Conservation (phyloP, 2,329 filamentous ascomycete genomes). For the Ascochyta rabiei region DNA sequence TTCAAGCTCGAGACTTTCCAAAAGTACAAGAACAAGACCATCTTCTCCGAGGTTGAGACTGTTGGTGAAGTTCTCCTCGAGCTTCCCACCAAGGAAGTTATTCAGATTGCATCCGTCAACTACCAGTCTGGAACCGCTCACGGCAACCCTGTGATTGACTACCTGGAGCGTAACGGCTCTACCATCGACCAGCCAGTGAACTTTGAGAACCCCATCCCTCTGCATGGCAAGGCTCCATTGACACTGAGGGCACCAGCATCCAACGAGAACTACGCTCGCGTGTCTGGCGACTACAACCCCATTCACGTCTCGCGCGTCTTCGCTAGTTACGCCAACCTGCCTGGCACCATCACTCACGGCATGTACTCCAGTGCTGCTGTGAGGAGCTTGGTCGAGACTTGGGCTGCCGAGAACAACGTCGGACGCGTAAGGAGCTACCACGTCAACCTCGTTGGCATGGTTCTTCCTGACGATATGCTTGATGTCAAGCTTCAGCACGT, state of each 20-base stretch:
- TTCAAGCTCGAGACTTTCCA: slow-evolving; percentile 94
- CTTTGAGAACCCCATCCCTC: slow-evolving; percentile 96
- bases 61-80: slow-evolving; percentile 91
- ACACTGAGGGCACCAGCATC: slow-evolving; percentile 89
- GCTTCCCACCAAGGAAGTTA: slow-evolving; percentile 93
- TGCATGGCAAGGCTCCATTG: slow-evolving; percentile 89
- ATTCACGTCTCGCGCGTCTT: slow-evolving; percentile 98
- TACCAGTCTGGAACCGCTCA: slow-evolving; percentile 91
- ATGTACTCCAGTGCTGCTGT: slow-evolving; percentile 99
- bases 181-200: slow-evolving; percentile 95
- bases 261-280: slow-evolving; percentile 96
- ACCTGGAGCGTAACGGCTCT: slow-evolving; percentile 87
- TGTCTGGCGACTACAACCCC: slow-evolving; percentile 98
- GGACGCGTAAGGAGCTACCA: slow-evolving; percentile 97
- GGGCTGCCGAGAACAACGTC: slow-evolving; percentile 98
- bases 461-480: slow-evolving; percentile 93
- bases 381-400: slow-evolving; percentile 94
- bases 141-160: slow-evolving; percentile 96
- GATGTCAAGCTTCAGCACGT: slow-evolving; percentile 95
- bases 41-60: slow-evolving; percentile 92
- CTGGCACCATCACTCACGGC: slow-evolving; percentile 96
- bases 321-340: slow-evolving; percentile 91
- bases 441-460: slow-evolving; percentile 97
- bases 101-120: slow-evolving; percentile 95
- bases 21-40: slow-evolving; percentile 91